Evolutionary conservation across 2,329 filamentous ascomycete species (phyloP).

Genomic region (Acrocalymma vagum): DNA sequence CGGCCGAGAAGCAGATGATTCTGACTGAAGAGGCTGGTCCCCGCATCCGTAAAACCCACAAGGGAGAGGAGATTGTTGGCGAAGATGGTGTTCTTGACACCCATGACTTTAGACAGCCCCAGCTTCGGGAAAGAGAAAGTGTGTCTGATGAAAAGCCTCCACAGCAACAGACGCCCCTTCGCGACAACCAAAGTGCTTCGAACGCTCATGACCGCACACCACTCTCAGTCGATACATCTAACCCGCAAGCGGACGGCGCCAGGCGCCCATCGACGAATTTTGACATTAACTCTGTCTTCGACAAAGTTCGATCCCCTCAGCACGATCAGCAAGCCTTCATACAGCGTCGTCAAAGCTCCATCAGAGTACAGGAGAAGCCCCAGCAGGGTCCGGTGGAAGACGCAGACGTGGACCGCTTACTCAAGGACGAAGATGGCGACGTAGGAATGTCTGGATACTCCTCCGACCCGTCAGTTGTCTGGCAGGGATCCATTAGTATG

Average conservation of each 20-base stretch:
- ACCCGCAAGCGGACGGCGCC: slow-evolving; percentile 31
- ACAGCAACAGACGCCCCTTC: slow-evolving; percentile 23
- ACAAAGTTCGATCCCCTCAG: slow-evolving; percentile 79
- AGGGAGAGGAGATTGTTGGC: slow-evolving; percentile 90
- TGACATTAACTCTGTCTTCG: slow-evolving; percentile 87
- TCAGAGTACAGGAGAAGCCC: slow-evolving; percentile 49
- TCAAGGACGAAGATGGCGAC: slow-evolving; percentile 82
- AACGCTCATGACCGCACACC: slow-evolving; percentile 26
- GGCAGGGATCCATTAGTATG: slow-evolving; percentile 65
- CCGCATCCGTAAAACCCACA: slow-evolving; percentile 88
- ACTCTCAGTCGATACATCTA: slow-evolving; percentile 45
- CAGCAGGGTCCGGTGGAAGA: slow-evolving; percentile 73
- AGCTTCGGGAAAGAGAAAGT: slow-evolving; percentile 33
- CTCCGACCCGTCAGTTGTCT: slow-evolving; percentile 72
- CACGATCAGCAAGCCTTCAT: slow-evolving; percentile 56
- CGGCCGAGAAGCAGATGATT: slow-evolving; percentile 83
- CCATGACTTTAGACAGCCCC: slow-evolving; percentile 38
- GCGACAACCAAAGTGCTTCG: slow-evolving; percentile 25
- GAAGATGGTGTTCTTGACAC: slow-evolving; percentile 62
- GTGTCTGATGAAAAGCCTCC: slow-evolving; percentile 29
- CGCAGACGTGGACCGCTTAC: slow-evolving; percentile 86
- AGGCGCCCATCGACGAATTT: slow-evolving; percentile 71
- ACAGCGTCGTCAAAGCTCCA: slow-evolving; percentile 61
- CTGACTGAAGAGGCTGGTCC: slow-evolving; percentile 76
- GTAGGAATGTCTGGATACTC: slow-evolving; percentile 80